These are phyloP conservation scores for Fusarium udum DNA, from an alignment of 2,329 filamentous ascomycete genomes.

Conservation along the genomic window DNA sequence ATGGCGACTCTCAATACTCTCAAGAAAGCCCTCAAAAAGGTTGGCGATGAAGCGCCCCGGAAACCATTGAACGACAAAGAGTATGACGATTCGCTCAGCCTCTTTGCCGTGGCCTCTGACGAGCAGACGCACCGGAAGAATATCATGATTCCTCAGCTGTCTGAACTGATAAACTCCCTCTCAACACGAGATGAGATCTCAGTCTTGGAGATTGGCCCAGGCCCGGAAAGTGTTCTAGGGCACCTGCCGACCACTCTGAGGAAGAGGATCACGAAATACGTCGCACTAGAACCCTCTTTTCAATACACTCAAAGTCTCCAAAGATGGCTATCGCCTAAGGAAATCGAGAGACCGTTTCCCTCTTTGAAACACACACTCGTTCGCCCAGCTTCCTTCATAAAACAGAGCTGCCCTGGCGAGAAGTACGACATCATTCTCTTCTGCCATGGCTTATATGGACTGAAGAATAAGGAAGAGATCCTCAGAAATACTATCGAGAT, in stretches of 20 bases:
- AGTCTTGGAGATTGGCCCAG: conserved; percentile 68
- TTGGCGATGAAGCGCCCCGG: conserved; percentile 30
- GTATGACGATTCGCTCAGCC: conserved; percentile 59
- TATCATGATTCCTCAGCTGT: conserved; percentile 63
- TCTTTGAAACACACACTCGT: conserved; percentile 50
- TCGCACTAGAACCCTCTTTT: conserved; percentile 63
- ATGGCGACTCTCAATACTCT: conserved; percentile 53
- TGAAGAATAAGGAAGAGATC: conserved; percentile 57
- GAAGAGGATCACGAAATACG: conserved; percentile 59
- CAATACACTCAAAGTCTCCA: conserved; percentile 57
- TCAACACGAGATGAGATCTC: conserved; percentile 56
- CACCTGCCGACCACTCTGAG: conserved; percentile 55
- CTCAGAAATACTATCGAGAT: conserved; percentile 59
- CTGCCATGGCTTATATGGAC: conserved; percentile 72
- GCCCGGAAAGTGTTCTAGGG: conserved; percentile 63
- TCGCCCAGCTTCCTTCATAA: conserved; percentile 50
- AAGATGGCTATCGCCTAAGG: conserved; percentile 50
- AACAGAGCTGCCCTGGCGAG: conserved; percentile 44
- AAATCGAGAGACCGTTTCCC: conserved; percentile 51
- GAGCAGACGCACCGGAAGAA: conserved; percentile 56
- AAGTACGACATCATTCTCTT: conserved; percentile 67
- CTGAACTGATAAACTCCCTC: conserved; percentile 52
- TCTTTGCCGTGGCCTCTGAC: conserved; percentile 49
- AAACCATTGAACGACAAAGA: conserved; percentile 56
- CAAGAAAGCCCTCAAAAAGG: conserved; percentile 52